phyloP scores from a whole-genome alignment of 352 stramenopile genomes.

The Phytophthora citricola region DNA sequence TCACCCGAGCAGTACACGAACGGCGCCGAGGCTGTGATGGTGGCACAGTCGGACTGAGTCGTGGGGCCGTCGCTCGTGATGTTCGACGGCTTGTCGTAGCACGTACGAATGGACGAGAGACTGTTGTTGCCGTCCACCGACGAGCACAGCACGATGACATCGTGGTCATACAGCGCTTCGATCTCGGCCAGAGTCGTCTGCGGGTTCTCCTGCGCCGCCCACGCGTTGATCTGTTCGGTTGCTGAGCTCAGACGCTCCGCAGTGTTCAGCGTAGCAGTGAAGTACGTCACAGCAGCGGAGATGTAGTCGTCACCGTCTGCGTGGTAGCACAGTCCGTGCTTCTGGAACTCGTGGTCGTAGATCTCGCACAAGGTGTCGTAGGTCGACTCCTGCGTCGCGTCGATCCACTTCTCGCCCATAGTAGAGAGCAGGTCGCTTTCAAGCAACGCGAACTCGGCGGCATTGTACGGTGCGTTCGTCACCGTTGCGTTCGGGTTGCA shows the following conservation, averaged over 20 bases:
- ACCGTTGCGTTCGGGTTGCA: slow-evolving; percentile 71
- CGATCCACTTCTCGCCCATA: slow-evolving; percentile 74
- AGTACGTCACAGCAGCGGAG: slow-evolving; percentile 64
- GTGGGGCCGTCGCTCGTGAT: slow-evolving; percentile 45
- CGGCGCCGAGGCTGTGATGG: slow-evolving; percentile 40
- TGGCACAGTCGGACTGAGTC: slow-evolving; percentile 53
- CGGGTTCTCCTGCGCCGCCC: slow-evolving; percentile 33
- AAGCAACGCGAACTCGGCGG: slow-evolving; percentile 47
- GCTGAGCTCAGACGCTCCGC: slow-evolving; percentile 39
- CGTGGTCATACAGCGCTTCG: slow-evolving; percentile 56
- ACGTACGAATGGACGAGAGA: slow-evolving; percentile 72
- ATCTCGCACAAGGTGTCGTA: slow-evolving; percentile 80
- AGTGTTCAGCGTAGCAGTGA: slow-evolving; percentile 59
- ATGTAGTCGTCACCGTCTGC: slow-evolving; percentile 56
- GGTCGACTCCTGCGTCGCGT: slow-evolving; percentile 59
- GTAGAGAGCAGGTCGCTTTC: slow-evolving; percentile 53
- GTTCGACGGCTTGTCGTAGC: slow-evolving; percentile 51
- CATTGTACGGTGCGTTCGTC: slow-evolving; percentile 69
- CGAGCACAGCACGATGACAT: slow-evolving; percentile 71
- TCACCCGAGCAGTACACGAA: slow-evolving; percentile 52
- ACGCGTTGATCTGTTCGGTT: slow-evolving; percentile 60
- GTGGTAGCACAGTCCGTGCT: slow-evolving; percentile 79
- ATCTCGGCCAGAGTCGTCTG: slow-evolving; percentile 47
- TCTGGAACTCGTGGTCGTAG: slow-evolving; percentile 89
- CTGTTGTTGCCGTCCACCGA: slow-evolving; percentile 55